phyloP scores from a whole-genome alignment of 768 basidiomycete species.

The Crepidotus variabilis region DNA sequence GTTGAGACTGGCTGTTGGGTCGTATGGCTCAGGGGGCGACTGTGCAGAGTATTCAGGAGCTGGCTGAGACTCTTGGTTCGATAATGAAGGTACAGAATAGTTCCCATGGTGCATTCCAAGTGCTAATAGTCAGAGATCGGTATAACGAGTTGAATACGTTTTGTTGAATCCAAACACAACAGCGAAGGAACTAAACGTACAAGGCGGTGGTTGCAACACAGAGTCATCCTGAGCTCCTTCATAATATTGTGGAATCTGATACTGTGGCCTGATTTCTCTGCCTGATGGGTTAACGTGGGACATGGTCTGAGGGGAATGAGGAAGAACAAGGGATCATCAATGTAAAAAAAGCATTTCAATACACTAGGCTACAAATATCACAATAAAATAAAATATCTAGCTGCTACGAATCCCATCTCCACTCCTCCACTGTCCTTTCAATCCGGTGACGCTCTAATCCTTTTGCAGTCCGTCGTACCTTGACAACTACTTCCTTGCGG shows the following conservation, averaged over 20 bases:
- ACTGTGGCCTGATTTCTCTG: slow-evolving; percentile 20
- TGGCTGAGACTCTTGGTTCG: slow-evolving; percentile 32
- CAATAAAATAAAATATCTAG: not conserved
- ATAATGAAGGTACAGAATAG: slow-evolving; percentile 43
- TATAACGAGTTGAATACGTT: not conserved
- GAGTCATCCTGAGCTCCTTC: slow-evolving; percentile 5
- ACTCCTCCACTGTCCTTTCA: slow-evolving; percentile 64
- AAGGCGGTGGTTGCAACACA: slow-evolving; percentile 8
- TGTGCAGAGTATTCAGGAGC: slow-evolving; percentile 26
- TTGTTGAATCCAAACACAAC: not conserved
- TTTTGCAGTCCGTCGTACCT: slow-evolving; percentile 49
- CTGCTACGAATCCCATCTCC: slow-evolving; percentile 46
- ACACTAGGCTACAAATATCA: not conserved
- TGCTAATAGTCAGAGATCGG: slow-evolving; percentile 6
- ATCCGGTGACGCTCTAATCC: slow-evolving; percentile 71
- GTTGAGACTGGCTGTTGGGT: slow-evolving; percentile 44
- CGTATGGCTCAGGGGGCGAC: slow-evolving; percentile 30
- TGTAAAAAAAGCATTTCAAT: not conserved
- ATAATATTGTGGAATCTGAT: slow-evolving; percentile 7
- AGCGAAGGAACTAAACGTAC: not conserved
- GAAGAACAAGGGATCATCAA: not conserved
- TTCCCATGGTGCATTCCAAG: slow-evolving; percentile 41
- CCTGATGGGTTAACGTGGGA: slow-evolving; percentile 26
- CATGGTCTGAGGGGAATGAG: slow-evolving; percentile 17
- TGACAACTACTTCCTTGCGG: slow-evolving; percentile 48